phyloP scores from a whole-genome alignment of 2,329 filamentous ascomycete species.

The Nannizzia gypsea region DNA sequence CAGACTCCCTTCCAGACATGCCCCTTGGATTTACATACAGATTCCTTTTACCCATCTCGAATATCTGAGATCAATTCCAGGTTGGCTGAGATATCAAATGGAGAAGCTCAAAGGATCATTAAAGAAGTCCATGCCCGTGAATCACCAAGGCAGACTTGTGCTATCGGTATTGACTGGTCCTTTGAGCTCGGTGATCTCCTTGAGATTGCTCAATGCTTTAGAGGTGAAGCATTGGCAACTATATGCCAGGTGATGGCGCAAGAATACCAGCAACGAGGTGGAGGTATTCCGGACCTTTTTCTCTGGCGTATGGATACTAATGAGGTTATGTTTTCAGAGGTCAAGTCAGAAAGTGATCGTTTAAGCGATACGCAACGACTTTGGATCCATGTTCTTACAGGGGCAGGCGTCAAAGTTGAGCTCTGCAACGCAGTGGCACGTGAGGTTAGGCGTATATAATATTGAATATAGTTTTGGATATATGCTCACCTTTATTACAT shows the following conservation, averaged over 20 bases:
- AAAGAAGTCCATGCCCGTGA: conserved; percentile 57
- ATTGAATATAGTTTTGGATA: background rate
- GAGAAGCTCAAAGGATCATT: conserved; percentile 56
- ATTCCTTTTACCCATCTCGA: conserved; percentile 79
- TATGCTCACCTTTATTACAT: background rate
- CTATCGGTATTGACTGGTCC: conserved; percentile 87
- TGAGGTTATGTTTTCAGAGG: conserved; percentile 65
- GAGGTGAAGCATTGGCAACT: conserved; percentile 64
- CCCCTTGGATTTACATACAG: conserved; percentile 82
- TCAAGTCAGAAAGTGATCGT: conserved; percentile 79
- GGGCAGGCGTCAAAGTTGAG: conserved; percentile 75
- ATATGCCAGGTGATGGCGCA: conserved; percentile 92
- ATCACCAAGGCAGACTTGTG: conserved; percentile 60
- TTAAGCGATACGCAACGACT: conserved; percentile 90
- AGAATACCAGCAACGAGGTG: conserved; percentile 76
- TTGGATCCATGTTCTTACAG: conserved; percentile 88
- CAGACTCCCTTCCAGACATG: conserved; percentile 92
- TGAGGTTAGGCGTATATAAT: conserved; percentile 34
- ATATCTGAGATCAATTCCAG: conserved; percentile 80
- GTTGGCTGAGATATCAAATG: conserved; percentile 77
- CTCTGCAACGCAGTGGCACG: conserved; percentile 56
- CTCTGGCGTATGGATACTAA: conserved; percentile 57
- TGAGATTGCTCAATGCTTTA: conserved; percentile 68
- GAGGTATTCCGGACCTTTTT: conserved; percentile 85
- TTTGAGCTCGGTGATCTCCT: conserved; percentile 67